These are phyloP conservation scores for Erysiphe pulchra DNA, from an alignment of 2,329 filamentous ascomycete species.

Conservation along the genomic window DNA sequence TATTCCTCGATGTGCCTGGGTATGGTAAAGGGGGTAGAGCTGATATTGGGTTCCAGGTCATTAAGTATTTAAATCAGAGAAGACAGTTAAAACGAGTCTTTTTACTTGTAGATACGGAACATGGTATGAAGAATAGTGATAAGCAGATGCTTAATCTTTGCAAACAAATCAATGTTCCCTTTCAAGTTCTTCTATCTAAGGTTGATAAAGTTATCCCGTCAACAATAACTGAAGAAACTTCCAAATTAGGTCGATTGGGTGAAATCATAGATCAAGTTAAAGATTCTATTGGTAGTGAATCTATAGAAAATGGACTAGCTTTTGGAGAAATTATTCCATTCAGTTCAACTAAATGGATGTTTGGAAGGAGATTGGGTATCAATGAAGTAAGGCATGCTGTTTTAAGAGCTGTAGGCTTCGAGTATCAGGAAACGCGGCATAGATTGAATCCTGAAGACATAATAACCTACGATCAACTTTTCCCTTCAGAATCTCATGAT, in stretches of 20 bases:
- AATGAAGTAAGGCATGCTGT: slow-evolving; percentile 37
- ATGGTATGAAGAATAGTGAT: slow-evolving; percentile 37
- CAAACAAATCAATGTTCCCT: slow-evolving; percentile 26
- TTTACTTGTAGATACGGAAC: slow-evolving; percentile 34
- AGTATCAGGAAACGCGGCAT: slow-evolving; percentile 8
- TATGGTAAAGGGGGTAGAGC: slow-evolving; percentile 35
- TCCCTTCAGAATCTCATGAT: neutral
- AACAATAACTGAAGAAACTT: slow-evolving; percentile 9
- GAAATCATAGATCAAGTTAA: slow-evolving; percentile 16
- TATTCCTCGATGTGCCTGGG: slow-evolving; percentile 45
- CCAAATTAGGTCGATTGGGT: slow-evolving; percentile 12
- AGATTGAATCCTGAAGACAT: neutral
- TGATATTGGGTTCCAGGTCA: slow-evolving; percentile 39
- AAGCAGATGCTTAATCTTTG: slow-evolving; percentile 28
- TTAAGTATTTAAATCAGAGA: slow-evolving; percentile 36
- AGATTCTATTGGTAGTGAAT: slow-evolving; percentile 15
- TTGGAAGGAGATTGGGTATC: slow-evolving; percentile 27
- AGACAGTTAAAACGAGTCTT: slow-evolving; percentile 34
- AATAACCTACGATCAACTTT: neutral
- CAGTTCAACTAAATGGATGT: slow-evolving; percentile 23
- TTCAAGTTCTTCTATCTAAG: slow-evolving; percentile 42
- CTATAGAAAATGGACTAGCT: slow-evolving; percentile 16
- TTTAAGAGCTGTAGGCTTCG: slow-evolving; percentile 32
- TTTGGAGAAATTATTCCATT: slow-evolving; percentile 34
- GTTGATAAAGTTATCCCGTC: slow-evolving; percentile 27